phyloP scores from a whole-genome alignment of 2,329 filamentous ascomycete species.

The Nemania sp. region DNA sequence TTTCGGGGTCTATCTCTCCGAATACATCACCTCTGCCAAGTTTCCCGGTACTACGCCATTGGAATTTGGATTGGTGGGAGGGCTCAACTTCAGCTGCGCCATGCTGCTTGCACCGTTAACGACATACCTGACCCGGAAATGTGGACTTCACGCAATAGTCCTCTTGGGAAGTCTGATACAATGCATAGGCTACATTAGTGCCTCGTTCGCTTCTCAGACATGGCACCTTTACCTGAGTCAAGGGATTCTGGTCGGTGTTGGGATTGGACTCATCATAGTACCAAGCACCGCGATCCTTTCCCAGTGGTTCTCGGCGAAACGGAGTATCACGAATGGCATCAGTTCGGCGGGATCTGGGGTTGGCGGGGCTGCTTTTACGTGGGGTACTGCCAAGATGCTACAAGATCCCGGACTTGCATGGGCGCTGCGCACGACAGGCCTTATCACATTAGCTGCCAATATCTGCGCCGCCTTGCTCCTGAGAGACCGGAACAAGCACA shows the following conservation, averaged over 20 bases:
- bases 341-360: slow-evolving; percentile 12
- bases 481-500: not conserved
- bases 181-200: slow-evolving; percentile 1
- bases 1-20: slow-evolving; percentile 13
- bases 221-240: slow-evolving; percentile 17
- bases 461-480: slow-evolving; percentile 2
- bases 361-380: slow-evolving; percentile 1
- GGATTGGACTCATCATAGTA: slow-evolving; percentile 10
- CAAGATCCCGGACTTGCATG: not conserved
- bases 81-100: slow-evolving; percentile 12
- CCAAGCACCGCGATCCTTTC: slow-evolving; percentile 7
- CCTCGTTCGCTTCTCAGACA: slow-evolving; percentile 5
- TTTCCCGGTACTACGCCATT: slow-evolving; percentile 5
- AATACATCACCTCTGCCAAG: slow-evolving; percentile 6
- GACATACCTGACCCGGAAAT: not conserved
- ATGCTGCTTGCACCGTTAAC: slow-evolving; percentile 7
- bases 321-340: slow-evolving; percentile 12
- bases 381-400: not conserved
- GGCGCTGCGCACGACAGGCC: slow-evolving; percentile 7
- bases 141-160: not conserved
- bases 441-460: not conserved
- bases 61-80: slow-evolving; percentile 12
- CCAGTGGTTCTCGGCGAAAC: slow-evolving; percentile 9
- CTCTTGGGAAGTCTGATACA: no score
- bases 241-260: slow-evolving; percentile 1